Percentiles rank a stretch among this genome's conserved stretches.
Conservation (phyloP, 1,284 basidiomycete genomes). For the Ceratobasidium theobromae region DNA sequence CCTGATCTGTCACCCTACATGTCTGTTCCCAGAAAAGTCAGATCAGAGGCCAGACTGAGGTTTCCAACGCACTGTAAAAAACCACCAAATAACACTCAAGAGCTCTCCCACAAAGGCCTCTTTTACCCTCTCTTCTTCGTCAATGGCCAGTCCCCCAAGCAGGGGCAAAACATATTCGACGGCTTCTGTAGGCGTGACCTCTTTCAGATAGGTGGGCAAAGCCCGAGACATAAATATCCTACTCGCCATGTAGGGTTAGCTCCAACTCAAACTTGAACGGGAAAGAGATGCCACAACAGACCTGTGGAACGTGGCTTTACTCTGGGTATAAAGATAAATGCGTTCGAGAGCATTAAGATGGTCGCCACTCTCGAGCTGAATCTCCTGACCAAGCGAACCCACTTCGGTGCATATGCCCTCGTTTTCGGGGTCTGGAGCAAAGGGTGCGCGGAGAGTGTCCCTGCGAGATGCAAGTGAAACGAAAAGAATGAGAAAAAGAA, state of each 20-base stretch:
- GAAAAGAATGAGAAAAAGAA: background rate
- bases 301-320: conserved; percentile 80
- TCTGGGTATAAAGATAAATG: conserved; percentile 91
- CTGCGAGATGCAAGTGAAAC: background rate
- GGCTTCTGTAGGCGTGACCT: conserved; percentile 83
- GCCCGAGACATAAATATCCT: conserved; percentile 81
- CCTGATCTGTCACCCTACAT: conserved; percentile 52
- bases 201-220: conserved; percentile 70
- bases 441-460: conserved; percentile 8
- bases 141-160: conserved; percentile 82
- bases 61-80: conserved; percentile 65
- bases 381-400: conserved; percentile 21
- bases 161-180: conserved; percentile 93
- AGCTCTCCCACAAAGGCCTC: conserved; percentile 86
- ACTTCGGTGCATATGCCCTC: conserved; percentile 31
- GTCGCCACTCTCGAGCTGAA: conserved; percentile 50
- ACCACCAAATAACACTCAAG: conserved; percentile 90
- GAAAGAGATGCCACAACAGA: conserved; percentile 34
- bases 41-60: conserved; percentile 36
- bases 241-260: background rate
- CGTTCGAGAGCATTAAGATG: conserved; percentile 79
- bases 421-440: conserved; percentile 26
- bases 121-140: conserved; percentile 89
- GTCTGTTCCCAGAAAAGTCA: conserved; percentile 54
- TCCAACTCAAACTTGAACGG: background rate